Base-by-base conservation (phyloP, 495 filamentous ascomycete species). In the Xylaria castorea region DNA sequence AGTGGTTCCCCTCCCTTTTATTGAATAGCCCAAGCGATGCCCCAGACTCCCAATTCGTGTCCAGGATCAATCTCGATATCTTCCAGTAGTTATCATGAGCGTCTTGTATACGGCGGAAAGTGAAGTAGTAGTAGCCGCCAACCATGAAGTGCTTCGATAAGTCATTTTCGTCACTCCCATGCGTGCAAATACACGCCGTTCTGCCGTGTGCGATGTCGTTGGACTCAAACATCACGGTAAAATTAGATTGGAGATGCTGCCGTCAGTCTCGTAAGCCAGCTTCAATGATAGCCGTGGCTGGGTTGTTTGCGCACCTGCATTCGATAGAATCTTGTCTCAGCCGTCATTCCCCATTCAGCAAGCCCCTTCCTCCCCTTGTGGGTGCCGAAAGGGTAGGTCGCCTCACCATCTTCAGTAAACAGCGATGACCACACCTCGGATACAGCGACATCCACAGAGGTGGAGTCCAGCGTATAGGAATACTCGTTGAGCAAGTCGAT, bases 221-320 rank as follows among this genome's bases (percentile, higher is more conserved):
- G 12, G 51, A 55, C 51, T 55, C 51, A 5, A 55, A 55, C 25
- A 3, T 16, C 51, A 55, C 51, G 25, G 51, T 55, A 5, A 55
- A 55, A 55, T 55, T 55, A 55, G 51, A 55, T 55, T 55, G 51
- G 25, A 55, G 51, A 20, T 55, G 51, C 51, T 55, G 25, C 51
- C 25, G 25, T 55, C 5, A 16, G 25, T 55, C 22, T 53, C 27
- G 25, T 55, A 30, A 55, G 51, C 51, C 25, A 22, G 0, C 18
- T 50, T 50, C 46, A 50, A 50, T 8, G 1, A 5, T 53, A 25
- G 50, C 7, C 16, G 51, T 16, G 51, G 22, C 51, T 14, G 2
- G 25, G 25, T 30, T 16, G 1, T 8, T 55, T 16, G 12, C 51
- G 11, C 12, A 55, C 51, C 51, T 55, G 51, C 51, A 55, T 55